Percentiles rank a stretch among this genome's conserved stretches.
Conservation (phyloP, 257 asterid genomes). For the Phtheirospermum japonicum region DNA sequence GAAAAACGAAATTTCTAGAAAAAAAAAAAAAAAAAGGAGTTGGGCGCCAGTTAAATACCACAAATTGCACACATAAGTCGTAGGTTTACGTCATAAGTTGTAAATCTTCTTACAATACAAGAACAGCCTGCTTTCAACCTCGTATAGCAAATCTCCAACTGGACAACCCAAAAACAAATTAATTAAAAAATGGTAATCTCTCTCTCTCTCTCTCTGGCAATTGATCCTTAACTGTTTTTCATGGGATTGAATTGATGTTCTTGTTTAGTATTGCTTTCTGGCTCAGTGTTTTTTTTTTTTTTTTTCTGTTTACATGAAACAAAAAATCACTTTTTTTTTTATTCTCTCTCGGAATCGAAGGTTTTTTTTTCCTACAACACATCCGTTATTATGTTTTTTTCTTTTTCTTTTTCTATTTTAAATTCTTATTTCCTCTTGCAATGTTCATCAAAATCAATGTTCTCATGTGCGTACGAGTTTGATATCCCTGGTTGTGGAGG, state of each 20-base stretch:
- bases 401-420: background rate
- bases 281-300: background rate
- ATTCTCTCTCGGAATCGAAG: no score
- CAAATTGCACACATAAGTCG: background rate
- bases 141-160: no score
- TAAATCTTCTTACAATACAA: constrained; percentile 11
- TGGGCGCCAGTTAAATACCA: background rate
- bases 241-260: constrained; percentile 12
- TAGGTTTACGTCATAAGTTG: constrained; percentile 19
- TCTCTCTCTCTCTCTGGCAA: background rate
- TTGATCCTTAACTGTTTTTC: background rate
- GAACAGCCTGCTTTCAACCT: background rate
- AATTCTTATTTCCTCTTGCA: background rate
- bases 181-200: constrained; percentile 20
- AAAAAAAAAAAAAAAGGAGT: background rate
- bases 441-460: no score
- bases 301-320: background rate
- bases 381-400: no score
- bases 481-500: background rate
- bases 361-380: no score
- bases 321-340: no score
- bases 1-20: background rate
- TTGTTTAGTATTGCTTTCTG: background rate
- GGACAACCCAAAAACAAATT: no score
- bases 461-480: background rate